Evolutionary conservation across 306 rosid species (phyloP), one percentile per base, ranked within the genome.

Genomic region (Lablab purpureus): DNA sequence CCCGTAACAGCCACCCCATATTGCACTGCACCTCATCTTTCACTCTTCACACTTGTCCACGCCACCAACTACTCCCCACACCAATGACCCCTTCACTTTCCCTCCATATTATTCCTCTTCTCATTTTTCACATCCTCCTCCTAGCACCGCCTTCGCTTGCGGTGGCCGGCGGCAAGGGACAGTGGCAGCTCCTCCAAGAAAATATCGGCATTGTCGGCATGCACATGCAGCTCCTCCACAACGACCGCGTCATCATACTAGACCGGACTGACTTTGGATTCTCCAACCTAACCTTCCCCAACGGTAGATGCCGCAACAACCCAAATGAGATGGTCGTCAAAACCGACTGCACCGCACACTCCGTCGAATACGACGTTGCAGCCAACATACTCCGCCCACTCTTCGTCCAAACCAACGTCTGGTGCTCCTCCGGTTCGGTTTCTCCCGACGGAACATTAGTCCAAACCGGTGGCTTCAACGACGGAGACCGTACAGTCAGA

Each of bases 181-280:
- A 60, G 47, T 92, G 97, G 98, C 79, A 82, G 21, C 84, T 89
- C 21, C 51, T 92, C 15, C 89, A 88, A 5, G 0, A 72, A 5
- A 89, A 32, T 90, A 85, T 94, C 3, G 99, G 98, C 84, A 80
- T 94, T n/a, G 83, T 92, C 0, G 97, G 90, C 92, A 94, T 94
- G 98, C 98, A 94, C 93, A 92, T 94, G 98, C 98, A 94, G 55
- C 72, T 94, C 2, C 85, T 91, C 11, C 82, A 82, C 80, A 87
- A 88, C 81, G 97, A 94, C 81, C 91, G 90, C 1, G 92, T 94
- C 50, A 32, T 91, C 50, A 77, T 92, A 46, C 88, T 79, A 63
- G 98, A 94, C 83, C 93, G 97, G n/a, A 92, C 98, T 11, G 92
- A 89, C 84, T 91, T 91, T 34, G 98, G 97, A 4, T 10, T 11